Evolutionary conservation across 257 asterid species (phyloP).

Genomic region (Solanum piurae): DNA sequence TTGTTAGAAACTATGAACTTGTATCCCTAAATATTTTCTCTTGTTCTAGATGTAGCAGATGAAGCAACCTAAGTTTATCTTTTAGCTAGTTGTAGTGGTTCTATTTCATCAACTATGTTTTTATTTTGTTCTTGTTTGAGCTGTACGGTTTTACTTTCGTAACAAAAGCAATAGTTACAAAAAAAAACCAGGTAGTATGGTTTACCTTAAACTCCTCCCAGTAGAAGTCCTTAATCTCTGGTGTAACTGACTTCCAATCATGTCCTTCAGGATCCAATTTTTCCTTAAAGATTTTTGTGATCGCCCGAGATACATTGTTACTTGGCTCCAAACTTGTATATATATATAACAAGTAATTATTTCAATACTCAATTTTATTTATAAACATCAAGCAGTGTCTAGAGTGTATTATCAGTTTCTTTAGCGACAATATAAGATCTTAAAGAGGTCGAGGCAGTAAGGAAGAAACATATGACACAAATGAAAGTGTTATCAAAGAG

Average conservation of each 20-base stretch:
- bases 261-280: neutral
- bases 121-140: neutral
- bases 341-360: neutral
- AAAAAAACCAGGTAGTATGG: neutral
- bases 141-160: neutral
- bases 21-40: too few relatives aligned
- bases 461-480: neutral
- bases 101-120: neutral
- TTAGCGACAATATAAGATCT: neutral
- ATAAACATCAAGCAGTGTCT: too few relatives aligned
- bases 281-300: neutral
- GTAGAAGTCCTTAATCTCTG: neutral
- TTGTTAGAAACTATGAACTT: too few relatives aligned
- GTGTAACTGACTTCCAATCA: neutral
- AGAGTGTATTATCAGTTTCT: neutral
- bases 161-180: neutral
- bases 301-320: neutral
- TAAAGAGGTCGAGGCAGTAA: neutral
- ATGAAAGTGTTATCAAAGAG: neutral
- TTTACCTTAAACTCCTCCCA: neutral
- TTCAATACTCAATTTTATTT: too few relatives aligned
- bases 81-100: neutral
- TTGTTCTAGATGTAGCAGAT: too few relatives aligned
- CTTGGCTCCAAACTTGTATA: neutral
- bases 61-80: neutral